These are phyloP conservation scores for Cotoneaster glaucophyllus DNA, from an alignment of 306 rosid genomes.

Conservation along the genomic window DNA sequence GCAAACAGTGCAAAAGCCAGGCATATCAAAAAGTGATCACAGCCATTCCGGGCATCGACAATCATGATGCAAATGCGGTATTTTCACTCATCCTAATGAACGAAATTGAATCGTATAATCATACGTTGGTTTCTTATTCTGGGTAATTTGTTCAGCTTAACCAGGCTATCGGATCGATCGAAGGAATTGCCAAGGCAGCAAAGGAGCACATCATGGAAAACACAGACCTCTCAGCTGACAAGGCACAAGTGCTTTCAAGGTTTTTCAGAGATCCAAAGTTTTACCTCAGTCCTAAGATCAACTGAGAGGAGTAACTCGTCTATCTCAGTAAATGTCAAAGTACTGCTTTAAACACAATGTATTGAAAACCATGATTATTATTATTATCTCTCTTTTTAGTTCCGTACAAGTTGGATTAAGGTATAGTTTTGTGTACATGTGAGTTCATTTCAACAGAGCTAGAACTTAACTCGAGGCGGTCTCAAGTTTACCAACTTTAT, in stretches of 20 bases:
- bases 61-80: conserved; percentile 87
- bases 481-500: too few relatives aligned
- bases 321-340: too few relatives aligned
- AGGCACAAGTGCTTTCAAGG: conserved; percentile 58
- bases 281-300: conserved; percentile 62
- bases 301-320: conserved; percentile 8
- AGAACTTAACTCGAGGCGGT: too few relatives aligned
- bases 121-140: neutral
- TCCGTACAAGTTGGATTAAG: neutral
- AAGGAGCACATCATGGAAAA: conserved; percentile 66
- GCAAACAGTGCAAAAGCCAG: conserved; percentile 64
- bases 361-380: neutral
- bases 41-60: conserved; percentile 67
- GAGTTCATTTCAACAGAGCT: too few relatives aligned
- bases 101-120: too few relatives aligned
- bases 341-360: neutral
- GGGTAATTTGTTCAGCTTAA: conserved; percentile 48
- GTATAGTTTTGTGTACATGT: too few relatives aligned
- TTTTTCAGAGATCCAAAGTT: conserved; percentile 74
- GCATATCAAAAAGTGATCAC: conserved; percentile 61
- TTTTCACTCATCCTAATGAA: neutral
- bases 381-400: neutral
- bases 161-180: conserved; percentile 87
- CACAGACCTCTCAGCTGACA: conserved; percentile 81
- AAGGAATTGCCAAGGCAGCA: conserved; percentile 74